Percentiles rank a stretch among this genome's conserved stretches.
Conservation (phyloP, 1,284 basidiomycete genomes). For the Cystobasidium sp. region DNA sequence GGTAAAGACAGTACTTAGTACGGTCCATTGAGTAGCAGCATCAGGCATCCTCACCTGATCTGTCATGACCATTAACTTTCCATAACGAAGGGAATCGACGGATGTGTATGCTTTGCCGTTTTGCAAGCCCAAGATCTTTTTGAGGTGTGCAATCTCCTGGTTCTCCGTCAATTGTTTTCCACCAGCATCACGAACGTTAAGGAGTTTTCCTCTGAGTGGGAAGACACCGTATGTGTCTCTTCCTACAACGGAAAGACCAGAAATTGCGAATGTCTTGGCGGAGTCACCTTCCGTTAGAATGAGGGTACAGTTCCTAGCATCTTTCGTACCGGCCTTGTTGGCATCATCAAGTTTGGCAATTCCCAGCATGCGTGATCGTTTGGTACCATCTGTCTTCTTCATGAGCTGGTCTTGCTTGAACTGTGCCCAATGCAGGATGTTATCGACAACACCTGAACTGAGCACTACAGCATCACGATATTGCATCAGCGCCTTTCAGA, state of each 20-base stretch:
- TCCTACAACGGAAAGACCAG: constrained; percentile 91
- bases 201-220: constrained; percentile 92
- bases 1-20: constrained; percentile 46
- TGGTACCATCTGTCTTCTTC: constrained; percentile 95
- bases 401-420: constrained; percentile 95
- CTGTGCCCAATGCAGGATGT: constrained; percentile 92
- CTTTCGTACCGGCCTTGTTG: constrained; percentile 90
- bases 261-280: constrained; percentile 93
- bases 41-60: constrained; percentile 73
- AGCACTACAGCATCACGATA: constrained; percentile 65
- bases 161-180: constrained; percentile 99
- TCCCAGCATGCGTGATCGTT: constrained; percentile 83
- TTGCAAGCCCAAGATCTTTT: constrained; percentile 96
- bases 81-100: constrained; percentile 80
- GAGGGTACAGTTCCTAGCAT: constrained; percentile 83
- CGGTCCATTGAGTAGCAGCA: constrained; percentile 24
- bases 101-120: constrained; percentile 87
- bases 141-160: constrained; percentile 94
- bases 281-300: constrained; percentile 99
- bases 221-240: constrained; percentile 98
- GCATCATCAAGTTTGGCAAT: constrained; percentile 94
- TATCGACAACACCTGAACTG: constrained; percentile 89
- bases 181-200: constrained; percentile 96
- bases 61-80: constrained; percentile 98
- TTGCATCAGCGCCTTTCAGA: not conserved